Base-by-base conservation (phyloP, 192 early-diverging fungal genomes). In the Lunasporangiospora selenospora region DNA sequence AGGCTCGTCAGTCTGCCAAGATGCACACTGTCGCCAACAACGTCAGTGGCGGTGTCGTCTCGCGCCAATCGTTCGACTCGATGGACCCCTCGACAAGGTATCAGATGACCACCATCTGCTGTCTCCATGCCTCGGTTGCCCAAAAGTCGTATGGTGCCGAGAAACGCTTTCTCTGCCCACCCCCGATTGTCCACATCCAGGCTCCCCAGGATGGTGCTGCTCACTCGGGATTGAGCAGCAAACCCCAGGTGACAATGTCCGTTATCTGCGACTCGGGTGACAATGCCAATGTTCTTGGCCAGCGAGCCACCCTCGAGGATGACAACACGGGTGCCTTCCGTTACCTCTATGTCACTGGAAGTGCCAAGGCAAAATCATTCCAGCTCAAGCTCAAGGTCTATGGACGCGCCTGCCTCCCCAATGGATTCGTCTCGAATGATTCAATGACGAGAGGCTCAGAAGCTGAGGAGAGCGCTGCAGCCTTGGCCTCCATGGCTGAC, bases 121-220 rank as follows among this genome's bases (percentile, higher is more conserved):
- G 93, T 66, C 81, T 88, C 44, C 91, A 94, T 50, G 89, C 93
- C 7, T 66, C 87, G 0, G 94, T 94, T 8, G 94, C 91, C 6
- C 95, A 97, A 80, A 97, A 97, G 79, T 94, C 92, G 11, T 97
- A 97, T 81, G 95, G 94, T 12, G 84, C 85, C 58, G 95, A 97
- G 67, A 97, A 95, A 69, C 85, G 95, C 4, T 92, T 90, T 58
- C 59, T 91, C 49, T 90, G 89, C 58, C 89, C 91, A 39, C 90
- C 91, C 21, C 91, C 91, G 4, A 83, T 89, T 11, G 85, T 93
- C 13, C 77, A 81, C 40, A 77, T 91, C 57, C 65, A 85, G 21
- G 58, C 62, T 12, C 65, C 79, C n/a, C 58, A 66, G 18, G 57
- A 60, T 36, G 81, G 54, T 26, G 24, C 36, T 31, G 70, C 65